These are phyloP conservation scores for Penicillium sp. DNA, from an alignment of 2,329 filamentous ascomycete species.

Conservation along the genomic window DNA sequence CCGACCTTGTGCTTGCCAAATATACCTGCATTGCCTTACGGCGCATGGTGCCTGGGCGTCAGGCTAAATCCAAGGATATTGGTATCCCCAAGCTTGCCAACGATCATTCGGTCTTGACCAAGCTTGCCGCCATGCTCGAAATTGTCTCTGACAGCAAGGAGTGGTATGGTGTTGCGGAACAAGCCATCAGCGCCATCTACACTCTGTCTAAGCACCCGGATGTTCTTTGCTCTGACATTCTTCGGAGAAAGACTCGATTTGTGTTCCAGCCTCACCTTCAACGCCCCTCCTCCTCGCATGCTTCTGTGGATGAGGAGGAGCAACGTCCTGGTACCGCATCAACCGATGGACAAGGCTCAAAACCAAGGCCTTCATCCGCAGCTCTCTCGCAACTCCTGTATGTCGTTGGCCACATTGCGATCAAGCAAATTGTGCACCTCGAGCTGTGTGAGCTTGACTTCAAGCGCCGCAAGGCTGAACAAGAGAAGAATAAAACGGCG, in stretches of 20 bases:
- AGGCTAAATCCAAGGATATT: constrained; percentile 68
- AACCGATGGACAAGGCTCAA: constrained; percentile 41
- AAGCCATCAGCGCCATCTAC: constrained; percentile 95
- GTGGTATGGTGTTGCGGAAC: constrained; percentile 92
- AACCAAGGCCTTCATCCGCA: constrained; percentile 67
- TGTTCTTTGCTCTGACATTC: constrained; percentile 84
- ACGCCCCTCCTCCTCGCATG: constrained; percentile 27
- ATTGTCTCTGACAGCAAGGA: constrained; percentile 88
- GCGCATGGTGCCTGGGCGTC: constrained; percentile 84
- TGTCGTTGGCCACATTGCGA: constrained; percentile 92
- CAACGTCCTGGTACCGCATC: constrained; percentile 37
- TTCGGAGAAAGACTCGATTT: constrained; percentile 79
- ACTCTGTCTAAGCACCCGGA: constrained; percentile 92
- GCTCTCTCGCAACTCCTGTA: constrained; percentile 89
- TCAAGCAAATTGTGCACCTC: constrained; percentile 98
- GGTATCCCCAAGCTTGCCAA: constrained; percentile 77
- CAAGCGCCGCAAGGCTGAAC: constrained; percentile 77
- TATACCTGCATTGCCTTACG: constrained; percentile 93
- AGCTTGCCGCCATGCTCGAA: constrained; percentile 81
- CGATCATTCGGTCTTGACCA: constrained; percentile 82
- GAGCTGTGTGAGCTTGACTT: constrained; percentile 98
- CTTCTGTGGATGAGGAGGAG: constrained; percentile 33
- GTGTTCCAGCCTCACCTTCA: constrained; percentile 64
- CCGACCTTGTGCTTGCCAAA: constrained; percentile 85
- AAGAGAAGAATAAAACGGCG: constrained; percentile 50